A percentile compares a stretch with the other conserved stretches of the same genome.
phyloP scores from a whole-genome alignment of 257 asterid species.

The Penstemon newberryi region DNA sequence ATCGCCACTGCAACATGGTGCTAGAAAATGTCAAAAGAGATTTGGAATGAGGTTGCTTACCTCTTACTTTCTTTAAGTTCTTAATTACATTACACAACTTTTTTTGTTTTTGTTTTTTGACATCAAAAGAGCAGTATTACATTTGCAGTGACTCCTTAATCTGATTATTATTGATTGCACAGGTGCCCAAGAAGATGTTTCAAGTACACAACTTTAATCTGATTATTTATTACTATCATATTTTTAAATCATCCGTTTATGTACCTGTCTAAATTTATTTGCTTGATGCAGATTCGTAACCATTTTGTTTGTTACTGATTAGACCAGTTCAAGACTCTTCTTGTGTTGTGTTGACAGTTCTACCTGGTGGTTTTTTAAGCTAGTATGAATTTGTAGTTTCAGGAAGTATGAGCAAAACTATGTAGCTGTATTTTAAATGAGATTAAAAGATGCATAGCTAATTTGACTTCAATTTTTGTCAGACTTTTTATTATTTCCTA shows the following conservation, averaged over 20 bases:
- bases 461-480: no score
- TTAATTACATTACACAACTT: no score
- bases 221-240: background rate
- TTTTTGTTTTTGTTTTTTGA: background rate
- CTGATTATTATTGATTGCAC: constrained; percentile 15
- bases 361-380: background rate
- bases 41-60: constrained; percentile 82
- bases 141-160: constrained; percentile 3
- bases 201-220: no score
- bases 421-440: no score
- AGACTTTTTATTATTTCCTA: no score
- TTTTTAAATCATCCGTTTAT: background rate
- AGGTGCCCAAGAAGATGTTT: constrained; percentile 51
- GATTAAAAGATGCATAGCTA: no score
- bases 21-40: constrained; percentile 77
- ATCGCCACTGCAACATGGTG: constrained; percentile 93
- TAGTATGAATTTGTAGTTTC: background rate
- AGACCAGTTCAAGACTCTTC: background rate
- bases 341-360: background rate
- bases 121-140: background rate
- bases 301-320: constrained; percentile 13
- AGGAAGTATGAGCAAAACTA: no score
- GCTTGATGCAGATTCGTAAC: background rate
- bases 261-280: constrained; percentile 18
- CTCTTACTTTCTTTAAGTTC: no score